Percentiles rank a stretch among this genome's conserved stretches.
These are phyloP conservation scores for Grifola frondosa DNA, from an alignment of 1,284 basidiomycete genomes.

Conservation along the genomic window DNA sequence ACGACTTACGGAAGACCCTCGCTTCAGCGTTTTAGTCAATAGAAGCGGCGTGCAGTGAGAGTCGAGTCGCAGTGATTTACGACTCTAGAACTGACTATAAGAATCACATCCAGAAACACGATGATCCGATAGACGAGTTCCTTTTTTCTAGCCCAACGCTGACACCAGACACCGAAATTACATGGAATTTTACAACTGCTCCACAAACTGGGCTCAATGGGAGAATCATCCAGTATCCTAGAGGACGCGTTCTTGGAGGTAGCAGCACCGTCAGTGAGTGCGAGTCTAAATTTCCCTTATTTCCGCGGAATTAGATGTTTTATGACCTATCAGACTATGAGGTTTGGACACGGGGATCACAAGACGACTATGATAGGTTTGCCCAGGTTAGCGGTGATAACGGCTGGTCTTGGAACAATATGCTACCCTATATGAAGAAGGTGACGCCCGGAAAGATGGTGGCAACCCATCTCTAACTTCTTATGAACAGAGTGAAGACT, in stretches of 20 bases:
- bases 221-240: conserved; percentile 22
- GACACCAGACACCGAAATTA: conserved; percentile 4
- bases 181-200: conserved; percentile 26
- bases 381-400: conserved; percentile 30
- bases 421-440: conserved; percentile 25
- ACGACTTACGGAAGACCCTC: conserved; percentile 24
- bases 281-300: conserved; percentile 4
- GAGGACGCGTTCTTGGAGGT: conserved; percentile 28
- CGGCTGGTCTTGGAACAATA: conserved; percentile 31
- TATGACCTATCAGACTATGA: conserved; percentile 36
- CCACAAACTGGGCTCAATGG: conserved; percentile 27
- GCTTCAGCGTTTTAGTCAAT: conserved; percentile 23
- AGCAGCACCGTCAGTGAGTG: conserved; percentile 27
- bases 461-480: neutral
- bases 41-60: conserved; percentile 23
- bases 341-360: conserved; percentile 41
- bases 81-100: neutral
- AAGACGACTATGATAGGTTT: conserved; percentile 33
- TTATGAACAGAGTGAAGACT: conserved; percentile 7
- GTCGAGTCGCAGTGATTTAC: neutral
- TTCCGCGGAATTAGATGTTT: conserved; percentile 14
- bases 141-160: neutral
- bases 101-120: neutral
- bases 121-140: neutral
- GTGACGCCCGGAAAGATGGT: too few relatives aligned